phyloP scores from a whole-genome alignment of 257 asterid genomes.

The Capsicum rhomboideum region DNA sequence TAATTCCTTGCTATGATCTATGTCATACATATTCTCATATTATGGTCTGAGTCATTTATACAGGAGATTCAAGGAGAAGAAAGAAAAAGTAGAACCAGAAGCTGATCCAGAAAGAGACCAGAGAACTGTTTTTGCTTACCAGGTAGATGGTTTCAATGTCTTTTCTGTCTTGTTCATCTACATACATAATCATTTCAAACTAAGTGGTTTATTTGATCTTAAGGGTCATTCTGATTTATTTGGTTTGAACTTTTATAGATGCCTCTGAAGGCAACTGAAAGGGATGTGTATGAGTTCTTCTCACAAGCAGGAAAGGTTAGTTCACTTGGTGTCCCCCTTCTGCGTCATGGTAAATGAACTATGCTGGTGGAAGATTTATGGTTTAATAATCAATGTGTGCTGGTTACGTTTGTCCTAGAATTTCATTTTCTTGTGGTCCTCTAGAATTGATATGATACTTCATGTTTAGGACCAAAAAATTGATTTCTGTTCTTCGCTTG shows the following conservation, averaged over 20 bases:
- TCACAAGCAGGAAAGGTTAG: conserved; percentile 97
- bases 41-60: conserved; percentile 47
- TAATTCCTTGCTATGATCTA: neutral
- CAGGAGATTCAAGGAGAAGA: conserved; percentile 97
- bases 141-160: conserved; percentile 33
- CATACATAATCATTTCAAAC: neutral
- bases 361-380: neutral
- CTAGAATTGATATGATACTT: conserved; percentile 2
- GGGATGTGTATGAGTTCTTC: conserved; percentile 95
- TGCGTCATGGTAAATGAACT: neutral
- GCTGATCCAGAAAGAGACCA: conserved; percentile 99
- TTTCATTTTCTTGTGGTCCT: neutral
- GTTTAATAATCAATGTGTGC: neutral
- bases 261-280: conserved; percentile 97
- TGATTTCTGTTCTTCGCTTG: conserved; percentile 5
- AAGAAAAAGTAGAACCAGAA: conserved; percentile 89
- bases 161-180: neutral
- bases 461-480: conserved; percentile 6
- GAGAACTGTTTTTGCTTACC: conserved; percentile 97
- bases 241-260: conserved; percentile 38
- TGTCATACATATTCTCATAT: conserved; percentile 30
- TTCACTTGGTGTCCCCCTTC: neutral
- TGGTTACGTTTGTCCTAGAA: neutral
- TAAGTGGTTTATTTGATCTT: neutral
- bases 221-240: neutral